Conservation (phyloP, 2,329 filamentous ascomycete genomes). For the Colletotrichum camelliae region DNA sequence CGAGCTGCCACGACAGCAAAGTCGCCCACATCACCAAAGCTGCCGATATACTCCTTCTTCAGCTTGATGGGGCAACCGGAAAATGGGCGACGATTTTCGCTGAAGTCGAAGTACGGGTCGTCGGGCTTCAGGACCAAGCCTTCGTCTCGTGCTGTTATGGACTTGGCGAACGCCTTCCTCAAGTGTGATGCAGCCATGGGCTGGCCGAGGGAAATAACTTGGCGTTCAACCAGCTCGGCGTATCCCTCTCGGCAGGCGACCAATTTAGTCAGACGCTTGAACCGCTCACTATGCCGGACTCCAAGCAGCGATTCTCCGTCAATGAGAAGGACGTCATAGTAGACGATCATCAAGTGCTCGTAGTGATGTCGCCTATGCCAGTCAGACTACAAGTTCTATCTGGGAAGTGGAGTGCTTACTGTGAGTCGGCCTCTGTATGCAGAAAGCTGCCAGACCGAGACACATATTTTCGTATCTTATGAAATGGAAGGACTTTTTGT, state of each 20-base stretch:
- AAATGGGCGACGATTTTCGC: conserved; percentile 37
- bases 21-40: conserved; percentile 82
- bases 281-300: conserved; percentile 62
- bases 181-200: conserved; percentile 58
- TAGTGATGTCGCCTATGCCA: conserved; percentile 48
- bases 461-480: conserved; percentile 83
- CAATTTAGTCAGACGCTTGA: conserved; percentile 63
- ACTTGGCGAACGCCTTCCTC: conserved; percentile 68
- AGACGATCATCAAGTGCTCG: conserved; percentile 67
- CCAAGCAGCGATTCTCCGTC: conserved; percentile 58
- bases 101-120: conserved; percentile 75
- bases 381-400: background rate
- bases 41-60: conserved; percentile 82
- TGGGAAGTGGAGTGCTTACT: conserved; percentile 45
- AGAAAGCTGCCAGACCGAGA: conserved; percentile 73
- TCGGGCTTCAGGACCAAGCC: conserved; percentile 84
- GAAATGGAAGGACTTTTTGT: conserved; percentile 73
- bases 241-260: conserved; percentile 60
- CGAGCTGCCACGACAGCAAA: conserved; percentile 80
- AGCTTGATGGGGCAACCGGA: conserved; percentile 74
- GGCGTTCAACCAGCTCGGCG: conserved; percentile 70
- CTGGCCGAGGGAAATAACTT: conserved; percentile 69
- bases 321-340: conserved; percentile 62
- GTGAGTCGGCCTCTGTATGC: conserved; percentile 72
- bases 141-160: conserved; percentile 72